These are phyloP conservation scores for Cicer chorassanicum DNA, from an alignment of 306 rosid genomes.

Conservation along the genomic window DNA sequence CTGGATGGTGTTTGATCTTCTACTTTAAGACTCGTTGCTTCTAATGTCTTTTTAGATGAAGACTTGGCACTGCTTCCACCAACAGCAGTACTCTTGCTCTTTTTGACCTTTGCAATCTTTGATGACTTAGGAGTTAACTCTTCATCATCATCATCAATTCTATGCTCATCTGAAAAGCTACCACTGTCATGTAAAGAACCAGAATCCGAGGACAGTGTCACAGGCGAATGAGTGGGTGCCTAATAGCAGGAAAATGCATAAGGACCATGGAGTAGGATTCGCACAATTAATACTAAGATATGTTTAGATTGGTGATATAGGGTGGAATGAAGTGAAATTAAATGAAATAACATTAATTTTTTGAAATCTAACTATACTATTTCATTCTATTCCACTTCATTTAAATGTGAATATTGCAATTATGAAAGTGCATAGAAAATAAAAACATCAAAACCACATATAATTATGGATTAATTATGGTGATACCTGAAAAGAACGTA, in stretches of 20 bases:
- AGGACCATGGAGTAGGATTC: background rate
- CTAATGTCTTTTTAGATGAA: constrained; percentile 46
- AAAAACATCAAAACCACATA: background rate
- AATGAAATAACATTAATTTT: too few relatives aligned
- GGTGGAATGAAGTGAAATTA: too few relatives aligned
- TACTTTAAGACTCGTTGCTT: constrained; percentile 40
- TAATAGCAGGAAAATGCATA: constrained; percentile 25
- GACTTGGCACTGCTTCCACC: constrained; percentile 44
- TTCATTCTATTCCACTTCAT: too few relatives aligned
- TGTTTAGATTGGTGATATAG: too few relatives aligned
- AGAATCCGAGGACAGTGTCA: constrained; percentile 69
- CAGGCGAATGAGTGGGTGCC: constrained; percentile 61
- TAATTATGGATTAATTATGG: background rate
- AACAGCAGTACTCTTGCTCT: constrained; percentile 35
- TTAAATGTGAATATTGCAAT: background rate
- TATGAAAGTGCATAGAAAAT: background rate
- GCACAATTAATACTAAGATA: background rate
- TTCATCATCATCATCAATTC: background rate
- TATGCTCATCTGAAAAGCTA: constrained; percentile 45
- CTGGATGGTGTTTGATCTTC: constrained; percentile 43
- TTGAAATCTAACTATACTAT: too few relatives aligned
- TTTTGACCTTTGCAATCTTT: constrained; percentile 30
- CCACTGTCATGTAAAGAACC: constrained; percentile 51
- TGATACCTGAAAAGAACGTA: constrained; percentile 75
- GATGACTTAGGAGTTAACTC: constrained; percentile 41